phyloP scores from a whole-genome alignment of 176 grass and related monocot genomes.

The sorghum (Sorghum bicolor) region Sorghum_bicolor_NCBIv3 NC_012874.2:18458001-18458500 shows the following conservation, averaged over 20 bases:
- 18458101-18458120: neutral
- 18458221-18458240: too few species aligned
- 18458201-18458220: neutral
- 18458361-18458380: too few species aligned
- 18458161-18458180: neutral
- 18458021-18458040: neutral
- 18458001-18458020: conserved; percentile 38
- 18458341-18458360: too few species aligned
- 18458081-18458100: neutral
- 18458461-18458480: neutral
- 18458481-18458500: neutral
- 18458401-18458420: too few species aligned
- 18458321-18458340: too few species aligned
- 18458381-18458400: too few species aligned
- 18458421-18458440: too few species aligned
- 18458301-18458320: too few species aligned
- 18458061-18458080: neutral
- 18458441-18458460: too few species aligned
- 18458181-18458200: neutral
- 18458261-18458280: too few species aligned
- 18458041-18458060: neutral
- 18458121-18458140: neutral
- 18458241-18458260: too few species aligned
- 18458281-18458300: too few species aligned
- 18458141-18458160: neutral